Evolutionary conservation across 2,329 filamentous ascomycete species (phyloP).

Genomic region (Metarhizium robertsii): DNA sequence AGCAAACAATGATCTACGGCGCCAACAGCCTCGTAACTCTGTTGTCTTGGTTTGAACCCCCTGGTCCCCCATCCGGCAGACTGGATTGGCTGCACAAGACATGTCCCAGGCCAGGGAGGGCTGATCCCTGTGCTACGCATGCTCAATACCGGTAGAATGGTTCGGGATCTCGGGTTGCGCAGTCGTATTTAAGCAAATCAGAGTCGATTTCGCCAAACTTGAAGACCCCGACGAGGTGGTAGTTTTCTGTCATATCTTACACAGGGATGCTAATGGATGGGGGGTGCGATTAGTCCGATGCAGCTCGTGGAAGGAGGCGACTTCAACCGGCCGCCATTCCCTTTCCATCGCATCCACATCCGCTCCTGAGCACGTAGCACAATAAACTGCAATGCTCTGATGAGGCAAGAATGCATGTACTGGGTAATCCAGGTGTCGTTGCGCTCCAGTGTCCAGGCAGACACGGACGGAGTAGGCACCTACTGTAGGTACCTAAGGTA

Average conservation of each 20-base stretch:
- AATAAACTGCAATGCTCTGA: neutral
- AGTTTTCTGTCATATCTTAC: neutral
- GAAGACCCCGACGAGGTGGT: neutral
- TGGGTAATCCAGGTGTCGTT: neutral
- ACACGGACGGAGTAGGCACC: no score
- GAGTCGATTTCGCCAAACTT: neutral
- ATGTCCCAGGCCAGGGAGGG: neutral
- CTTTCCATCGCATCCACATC: neutral
- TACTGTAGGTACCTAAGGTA: no score
- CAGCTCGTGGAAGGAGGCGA: neutral
- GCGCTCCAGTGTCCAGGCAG: neutral
- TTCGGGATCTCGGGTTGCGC: constrained; percentile 6
- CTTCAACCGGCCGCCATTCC: neutral
- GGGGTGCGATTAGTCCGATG: neutral
- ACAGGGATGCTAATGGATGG: neutral
- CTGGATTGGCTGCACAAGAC: neutral
- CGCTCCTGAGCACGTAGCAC: neutral
- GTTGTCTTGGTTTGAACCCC: no score
- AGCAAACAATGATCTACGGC: no score
- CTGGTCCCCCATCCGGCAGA: neutral
- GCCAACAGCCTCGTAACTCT: no score
- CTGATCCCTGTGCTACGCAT: neutral
- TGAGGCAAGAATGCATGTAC: neutral
- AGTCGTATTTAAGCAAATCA: constrained; percentile 6
- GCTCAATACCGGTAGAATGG: constrained; percentile 8